Base-by-base conservation (phyloP, 2,329 filamentous ascomycete genomes). In the Bertia moriformis region DNA sequence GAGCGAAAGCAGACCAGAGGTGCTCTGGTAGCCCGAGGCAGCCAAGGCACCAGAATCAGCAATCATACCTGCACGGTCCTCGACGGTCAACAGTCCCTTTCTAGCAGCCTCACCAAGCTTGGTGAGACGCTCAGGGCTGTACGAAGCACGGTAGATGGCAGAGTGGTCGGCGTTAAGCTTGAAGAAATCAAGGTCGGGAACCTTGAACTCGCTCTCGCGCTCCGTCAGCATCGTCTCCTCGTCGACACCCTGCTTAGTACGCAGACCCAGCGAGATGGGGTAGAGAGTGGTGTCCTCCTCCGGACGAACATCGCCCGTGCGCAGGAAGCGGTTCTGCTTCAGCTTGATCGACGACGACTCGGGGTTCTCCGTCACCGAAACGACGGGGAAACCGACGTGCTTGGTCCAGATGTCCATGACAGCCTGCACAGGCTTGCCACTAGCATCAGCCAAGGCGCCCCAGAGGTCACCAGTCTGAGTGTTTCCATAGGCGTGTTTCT, bases 381-480 rank as follows among this genome's bases (percentile, higher is more conserved):
- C 73, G 29, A 96, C 88, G 1, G 89, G 89, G 62, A 82, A 95
- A 39, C 89, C 89, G 41, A 96, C 83, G 51, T 94, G 82, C 70
- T 94, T 95, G 39, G 89, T 96, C 89, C 89, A 96, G 47, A 89
- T 85, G 40, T 87, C 81, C 79, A 95, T 95, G 41, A 95, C 82
- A 44, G 84, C 73, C 51, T 86, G 78, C 14, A 96, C 81, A 39
- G 88, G 81, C 63, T 95, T 93, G 44, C 88, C 88, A 53, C 87
- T 94, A 14, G 86, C 89, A 45, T 88, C 79, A 43, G 79, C 82
- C 32, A 96, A 69, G 20, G 88, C 83, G 42, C 81, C 76, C 89
- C 89, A 96, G 18, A 96, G 70, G 51, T 96, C 88, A 39, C 80
- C 75, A 1, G 89, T 96, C 56, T 85, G 72, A 1, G 89, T 95